Evolutionary conservation across 176 grass and related monocot species (phyloP).

Genomic region (Musa beccarii): DNA sequence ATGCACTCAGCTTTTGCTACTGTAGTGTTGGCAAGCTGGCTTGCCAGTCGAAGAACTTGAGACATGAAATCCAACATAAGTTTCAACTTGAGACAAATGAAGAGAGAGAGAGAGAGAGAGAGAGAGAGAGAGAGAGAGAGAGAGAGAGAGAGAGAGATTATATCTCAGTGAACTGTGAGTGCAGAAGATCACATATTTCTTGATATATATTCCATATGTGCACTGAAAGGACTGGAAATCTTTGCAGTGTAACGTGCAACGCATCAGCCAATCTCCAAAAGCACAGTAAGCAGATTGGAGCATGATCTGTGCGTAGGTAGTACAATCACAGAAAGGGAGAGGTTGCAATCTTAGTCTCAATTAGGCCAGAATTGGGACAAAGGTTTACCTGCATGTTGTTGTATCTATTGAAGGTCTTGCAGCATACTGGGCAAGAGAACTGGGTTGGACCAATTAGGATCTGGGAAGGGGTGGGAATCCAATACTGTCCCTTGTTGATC

Average conservation of each 20-base stretch:
- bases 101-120: too few relatives aligned
- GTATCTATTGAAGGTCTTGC: constrained; percentile 96
- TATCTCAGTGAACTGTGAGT: neutral
- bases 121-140: too few relatives aligned
- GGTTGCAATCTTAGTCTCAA: constrained; percentile 22
- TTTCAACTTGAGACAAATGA: too few relatives aligned
- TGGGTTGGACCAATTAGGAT: constrained; percentile 92
- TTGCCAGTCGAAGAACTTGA: too few relatives aligned
- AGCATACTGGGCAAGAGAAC: constrained; percentile 95
- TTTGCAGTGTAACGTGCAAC: constrained; percentile 10
- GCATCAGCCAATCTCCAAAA: constrained; percentile 23
- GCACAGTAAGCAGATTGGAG: constrained; percentile 38
- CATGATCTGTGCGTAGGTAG: constrained; percentile 59
- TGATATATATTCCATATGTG: too few relatives aligned
- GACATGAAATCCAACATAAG: too few relatives aligned
- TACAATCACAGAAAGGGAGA: constrained; percentile 87
- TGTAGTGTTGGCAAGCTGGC: too few relatives aligned
- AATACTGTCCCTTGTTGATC: constrained; percentile 96
- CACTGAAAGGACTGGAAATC: too few relatives aligned
- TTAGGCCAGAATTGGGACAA: constrained; percentile 20
- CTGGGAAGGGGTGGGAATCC: constrained; percentile 93
- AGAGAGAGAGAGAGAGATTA: neutral
- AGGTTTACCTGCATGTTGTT: constrained; percentile 87
- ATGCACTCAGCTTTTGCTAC: too few relatives aligned
- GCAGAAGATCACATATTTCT: too few relatives aligned